Evolutionary conservation across 164 flowering plant species (phyloP).

Genomic region (Umbilicus rupestris): DNA sequence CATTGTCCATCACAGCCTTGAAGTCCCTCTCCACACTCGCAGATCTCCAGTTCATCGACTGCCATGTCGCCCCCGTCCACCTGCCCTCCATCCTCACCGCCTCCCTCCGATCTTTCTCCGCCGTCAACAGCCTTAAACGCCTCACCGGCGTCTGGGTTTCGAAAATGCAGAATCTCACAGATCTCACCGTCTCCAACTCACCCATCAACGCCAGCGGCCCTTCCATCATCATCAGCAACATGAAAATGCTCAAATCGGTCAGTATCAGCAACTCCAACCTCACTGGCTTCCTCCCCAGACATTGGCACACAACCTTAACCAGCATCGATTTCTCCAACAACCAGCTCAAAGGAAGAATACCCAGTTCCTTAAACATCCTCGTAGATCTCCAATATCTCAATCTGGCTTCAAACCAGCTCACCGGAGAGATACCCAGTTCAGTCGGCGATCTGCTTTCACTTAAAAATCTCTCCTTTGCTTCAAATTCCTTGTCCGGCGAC

Average conservation of each 20-base stretch:
- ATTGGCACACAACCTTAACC: conserved; percentile 44
- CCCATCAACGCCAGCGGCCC: conserved; percentile 54
- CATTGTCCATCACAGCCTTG: conserved; percentile 65
- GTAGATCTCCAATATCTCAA: conserved; percentile 41
- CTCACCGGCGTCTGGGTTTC: conserved; percentile 76
- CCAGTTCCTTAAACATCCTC: conserved; percentile 37
- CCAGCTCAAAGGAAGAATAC: conserved; percentile 51
- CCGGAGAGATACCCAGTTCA: conserved; percentile 51
- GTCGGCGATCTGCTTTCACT: conserved; percentile 62
- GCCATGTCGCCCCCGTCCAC: conserved; percentile 50
- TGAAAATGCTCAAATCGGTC: conserved; percentile 46
- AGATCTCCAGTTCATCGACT: conserved; percentile 49
- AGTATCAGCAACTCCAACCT: conserved; percentile 59
- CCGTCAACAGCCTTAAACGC: conserved; percentile 40
- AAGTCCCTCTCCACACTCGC: conserved; percentile 60
- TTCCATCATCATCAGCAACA: conserved; percentile 35
- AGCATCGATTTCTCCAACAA: conserved; percentile 68
- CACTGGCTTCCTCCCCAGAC: conserved; percentile 56
- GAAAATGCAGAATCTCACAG: conserved; percentile 52
- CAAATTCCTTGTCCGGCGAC: conserved; percentile 65
- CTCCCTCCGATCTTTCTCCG: conserved; percentile 59
- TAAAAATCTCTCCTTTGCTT: conserved; percentile 46
- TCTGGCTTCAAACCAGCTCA: conserved; percentile 54
- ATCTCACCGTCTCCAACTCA: conserved; percentile 45
- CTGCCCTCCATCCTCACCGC: conserved; percentile 54